Percentiles rank a stretch among this genome's conserved stretches.
Conservation (phyloP, 495 filamentous ascomycete species). For the Neurospora sp. region DNA sequence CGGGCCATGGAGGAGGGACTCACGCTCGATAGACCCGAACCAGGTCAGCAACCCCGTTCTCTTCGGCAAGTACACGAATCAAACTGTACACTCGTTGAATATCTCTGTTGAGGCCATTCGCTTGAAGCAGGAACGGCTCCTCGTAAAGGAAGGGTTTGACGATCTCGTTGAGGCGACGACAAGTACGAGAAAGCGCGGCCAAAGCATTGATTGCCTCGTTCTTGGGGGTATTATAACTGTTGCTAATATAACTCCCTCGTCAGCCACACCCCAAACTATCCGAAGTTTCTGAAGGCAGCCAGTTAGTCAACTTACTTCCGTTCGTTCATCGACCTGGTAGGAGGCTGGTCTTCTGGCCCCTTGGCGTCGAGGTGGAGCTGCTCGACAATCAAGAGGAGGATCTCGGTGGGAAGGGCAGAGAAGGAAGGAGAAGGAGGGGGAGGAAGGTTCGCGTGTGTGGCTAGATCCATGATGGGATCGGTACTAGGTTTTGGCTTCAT, state of each 20-base stretch:
- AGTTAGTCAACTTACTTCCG: not conserved
- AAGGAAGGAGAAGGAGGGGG: not conserved
- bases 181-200: not conserved
- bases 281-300: not conserved
- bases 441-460: not conserved
- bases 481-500: not conserved
- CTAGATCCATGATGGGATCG: not conserved
- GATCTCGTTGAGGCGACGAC: not conserved
- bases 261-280: not conserved
- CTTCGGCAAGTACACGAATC: not conserved
- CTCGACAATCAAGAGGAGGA: not conserved
- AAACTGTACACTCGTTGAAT: not conserved
- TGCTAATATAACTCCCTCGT: not conserved
- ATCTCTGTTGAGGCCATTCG: not conserved
- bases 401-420: not conserved
- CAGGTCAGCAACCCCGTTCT: not conserved
- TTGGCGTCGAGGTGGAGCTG: not conserved
- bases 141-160: not conserved
- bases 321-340: not conserved
- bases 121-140: not conserved
- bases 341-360: not conserved
- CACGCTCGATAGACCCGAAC: not conserved
- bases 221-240: not conserved
- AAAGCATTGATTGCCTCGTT: not conserved
- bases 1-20: not conserved